Evolutionary conservation across 1,284 basidiomycete species (phyloP), one percentile per base, ranked within the genome.

Genomic region (Anthracocystis setariae): DNA sequence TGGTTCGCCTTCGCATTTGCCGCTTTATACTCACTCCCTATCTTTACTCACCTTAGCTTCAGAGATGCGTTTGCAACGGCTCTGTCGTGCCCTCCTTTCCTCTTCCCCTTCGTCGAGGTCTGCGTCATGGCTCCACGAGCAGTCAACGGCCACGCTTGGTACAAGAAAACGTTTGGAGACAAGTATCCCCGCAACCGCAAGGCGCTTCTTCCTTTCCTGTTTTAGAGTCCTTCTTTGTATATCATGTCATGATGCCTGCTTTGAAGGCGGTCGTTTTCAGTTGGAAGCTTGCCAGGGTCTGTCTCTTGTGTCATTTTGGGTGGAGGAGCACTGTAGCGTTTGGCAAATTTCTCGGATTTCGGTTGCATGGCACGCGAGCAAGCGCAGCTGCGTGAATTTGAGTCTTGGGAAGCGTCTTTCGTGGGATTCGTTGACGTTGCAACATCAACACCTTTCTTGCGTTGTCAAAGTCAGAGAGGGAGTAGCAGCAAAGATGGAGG

Each of bases 111-210:
- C 7, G 85, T 88, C 4, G 91, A 93, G 78, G 71, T 94, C 2
- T 84, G 87, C 23, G 58, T 88, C 32, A 94, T 94, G 93, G 77
- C 90, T 5, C 90, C 92, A 0, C 85, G 92, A 24, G 93, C 93
- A 4, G 86, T 89, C 59, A 88, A 87, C 53, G 92, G 91, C 3
- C 92, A 94, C 77, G 77, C 76, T 66, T 94, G 93, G 93, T 94
- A 94, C 83, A 87, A 86, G 43, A 69, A 84, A 51, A 89, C 87
- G 46, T 93, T 94, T 80, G 80, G 78, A 24, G 86, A 87, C 29
- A 62, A 74, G 52, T 92, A 91, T 78, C 90, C 91, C 0, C 85
- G 84, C 48, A 85, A 88, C 5, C 85, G 91, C 57, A 89, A 86
- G 74, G 87, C 86, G 2, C 86, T 90, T 27, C 84, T 92, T 39